Base-by-base conservation (phyloP, 305 asterid species). In the Petunia hybrid region DNA sequence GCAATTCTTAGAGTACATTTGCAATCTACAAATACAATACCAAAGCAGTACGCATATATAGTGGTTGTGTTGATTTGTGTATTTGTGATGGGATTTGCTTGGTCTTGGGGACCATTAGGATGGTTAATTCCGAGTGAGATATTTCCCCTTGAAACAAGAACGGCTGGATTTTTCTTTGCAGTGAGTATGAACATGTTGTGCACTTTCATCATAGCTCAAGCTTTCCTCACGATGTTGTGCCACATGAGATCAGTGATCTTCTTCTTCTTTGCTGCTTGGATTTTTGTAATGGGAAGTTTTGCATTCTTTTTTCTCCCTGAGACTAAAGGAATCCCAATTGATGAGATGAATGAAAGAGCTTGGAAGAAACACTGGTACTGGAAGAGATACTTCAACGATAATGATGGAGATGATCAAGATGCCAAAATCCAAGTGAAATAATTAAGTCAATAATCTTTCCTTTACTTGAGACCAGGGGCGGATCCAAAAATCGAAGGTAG, bases 221-320 rank as follows among this genome's bases (percentile, higher is more conserved):
- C 76, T 10, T 81, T 81, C 5, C 56, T 73, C 22, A 57, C 80
- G 31, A 81, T 81, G 84, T 31, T 81, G 65, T 81, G 84, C 31
- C 80, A 81, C 74, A 36, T 81, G 80, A 46, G 42, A 39, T 64
- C 76, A 14, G 48, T 12, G 48, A 81, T 76, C 0, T 81, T 81
- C 83, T 73, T 81, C 80, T 81, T 81, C 84, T 81, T 81, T 67
- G 77, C 80, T 5, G 76, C 39, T 13, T 81, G 84, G 80, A 81
- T 81, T 48, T 63, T 81, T 48, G 76, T 62, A 13, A 81, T 81
- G 83, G 76, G 56, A 16, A 1, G 16, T 65, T 81, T 81, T 38
- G 74, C 66, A 4, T 45, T 14, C 46, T 75, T 81, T 0, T 65
- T 73, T 16, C 55, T 81, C 43, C 84, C 80, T 16, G 84, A 81